Base-by-base conservation (phyloP, 164 flowering plant species). In the Litsea cubeba region DNA sequence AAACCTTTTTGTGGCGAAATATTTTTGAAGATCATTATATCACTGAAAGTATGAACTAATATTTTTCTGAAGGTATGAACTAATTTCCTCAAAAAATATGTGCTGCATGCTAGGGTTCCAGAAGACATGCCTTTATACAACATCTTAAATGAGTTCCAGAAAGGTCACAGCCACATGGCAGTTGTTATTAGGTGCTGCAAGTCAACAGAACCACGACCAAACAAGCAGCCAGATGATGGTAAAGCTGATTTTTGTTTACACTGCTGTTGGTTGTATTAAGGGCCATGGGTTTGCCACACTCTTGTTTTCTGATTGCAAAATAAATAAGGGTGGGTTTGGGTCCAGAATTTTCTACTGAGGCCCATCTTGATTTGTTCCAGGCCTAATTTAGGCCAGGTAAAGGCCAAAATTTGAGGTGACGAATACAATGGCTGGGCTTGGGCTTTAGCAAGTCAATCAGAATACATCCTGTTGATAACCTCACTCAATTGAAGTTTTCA, bases 121-220 rank as follows among this genome's bases (percentile, higher is more conserved):
- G 94, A 93, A 77, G 83, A 77, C 62, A 50, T 91, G 86, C 97
- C 98, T 1, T 77, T 95, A 71, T 93, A 95, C 81, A 94, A 95
- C 82, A 93, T 95, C 73, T 82, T 95, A 86, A 93, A 93, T 76
- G 99, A 95, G 87, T 95, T 95, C 79, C 99, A 95, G 83, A 95
- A 95, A 85, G 98, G 98, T 60, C 96, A 91, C 83, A 95, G 99
- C 77, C 99, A 95, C 83, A 95, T 95, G 97, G 98, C 98, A 75
- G 93, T 93, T 77, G 97, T 95, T 76, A 83, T 91, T 50, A 85
- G 87, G 79, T 87, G 84, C 68, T 71, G 78, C 76, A 85, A 84
- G 74, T 68, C 67, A 15, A 65, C 17, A 57, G 84, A 69, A 49
- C 74, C 80, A 69, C 64, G 69, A 6, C 66, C 49, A 73, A 82